Evolutionary conservation across 2,329 filamentous ascomycete species (phyloP).

Genomic region (Teratosphaeria zuluensis): DNA sequence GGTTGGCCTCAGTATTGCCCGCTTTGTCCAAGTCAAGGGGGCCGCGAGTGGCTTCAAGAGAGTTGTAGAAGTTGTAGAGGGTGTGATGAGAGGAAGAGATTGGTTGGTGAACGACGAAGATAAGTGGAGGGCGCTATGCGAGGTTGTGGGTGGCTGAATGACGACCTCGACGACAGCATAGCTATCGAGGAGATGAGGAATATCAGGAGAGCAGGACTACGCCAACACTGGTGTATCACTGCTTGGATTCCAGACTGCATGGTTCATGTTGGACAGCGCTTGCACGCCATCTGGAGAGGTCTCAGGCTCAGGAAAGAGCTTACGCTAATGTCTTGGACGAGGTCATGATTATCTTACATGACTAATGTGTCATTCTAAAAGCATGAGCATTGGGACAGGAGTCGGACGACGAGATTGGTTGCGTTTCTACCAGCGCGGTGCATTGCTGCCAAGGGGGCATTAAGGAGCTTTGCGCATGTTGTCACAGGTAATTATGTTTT

Average conservation of each 20-base stretch:
- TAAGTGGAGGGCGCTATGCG: constrained; percentile 35
- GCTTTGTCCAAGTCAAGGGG: constrained; percentile 84
- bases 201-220: background rate
- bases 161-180: background rate
- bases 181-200: background rate
- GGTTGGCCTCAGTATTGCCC: constrained; percentile 66
- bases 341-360: background rate
- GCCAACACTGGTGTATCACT: background rate
- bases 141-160: constrained; percentile 25
- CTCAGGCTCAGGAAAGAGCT: background rate
- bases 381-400: background rate
- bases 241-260: background rate
- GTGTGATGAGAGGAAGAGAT: constrained; percentile 54
- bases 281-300: background rate
- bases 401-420: background rate
- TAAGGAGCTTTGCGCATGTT: background rate
- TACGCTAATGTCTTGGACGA: background rate
- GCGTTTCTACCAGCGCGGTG: background rate
- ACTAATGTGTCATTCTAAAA: background rate
- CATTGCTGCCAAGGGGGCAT: background rate
- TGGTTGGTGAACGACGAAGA: constrained; percentile 55
- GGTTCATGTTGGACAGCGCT: background rate
- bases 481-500: background rate
- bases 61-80: constrained; percentile 67
- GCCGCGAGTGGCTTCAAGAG: constrained; percentile 81